phyloP scores from a whole-genome alignment of 2,329 filamentous ascomycete species.

The Trichoderma harzianum region DNA sequence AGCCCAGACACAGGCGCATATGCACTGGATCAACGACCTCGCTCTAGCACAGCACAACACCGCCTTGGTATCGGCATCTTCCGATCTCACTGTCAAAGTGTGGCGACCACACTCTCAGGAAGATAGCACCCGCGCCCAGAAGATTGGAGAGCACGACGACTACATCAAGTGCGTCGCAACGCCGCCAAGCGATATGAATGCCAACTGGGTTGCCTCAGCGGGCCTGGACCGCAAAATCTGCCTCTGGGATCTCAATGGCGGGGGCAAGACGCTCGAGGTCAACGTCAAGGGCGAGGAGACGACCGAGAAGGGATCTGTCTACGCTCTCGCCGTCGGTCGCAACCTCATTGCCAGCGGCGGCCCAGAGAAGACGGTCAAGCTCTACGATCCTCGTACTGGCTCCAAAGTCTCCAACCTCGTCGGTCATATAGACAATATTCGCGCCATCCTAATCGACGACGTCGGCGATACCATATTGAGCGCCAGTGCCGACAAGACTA shows the following conservation, averaged over 20 bases:
- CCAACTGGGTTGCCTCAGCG: conserved; percentile 88
- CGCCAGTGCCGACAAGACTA: conserved; percentile 90
- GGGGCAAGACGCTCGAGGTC: conserved; percentile 81
- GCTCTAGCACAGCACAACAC: conserved; percentile 73
- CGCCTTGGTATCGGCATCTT: conserved; percentile 83
- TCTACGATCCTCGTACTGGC: conserved; percentile 88
- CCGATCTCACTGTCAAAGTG: conserved; percentile 88
- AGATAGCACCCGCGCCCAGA: conserved; percentile 52
- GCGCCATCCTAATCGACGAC: conserved; percentile 84
- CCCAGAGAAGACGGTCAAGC: conserved; percentile 84
- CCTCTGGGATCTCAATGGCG: conserved; percentile 89
- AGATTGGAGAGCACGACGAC: conserved; percentile 89
- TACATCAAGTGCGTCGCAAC: conserved; percentile 94
- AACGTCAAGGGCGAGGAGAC: conserved; percentile 80
- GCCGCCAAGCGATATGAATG: conserved; percentile 56
- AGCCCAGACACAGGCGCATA: conserved; percentile 69
- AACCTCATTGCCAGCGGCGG: conserved; percentile 87
- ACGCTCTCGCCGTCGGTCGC: conserved; percentile 77
- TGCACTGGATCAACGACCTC: conserved; percentile 95
- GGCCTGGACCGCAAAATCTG: conserved; percentile 89
- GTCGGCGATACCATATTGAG: conserved; percentile 89
- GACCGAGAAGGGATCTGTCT: conserved; percentile 89
- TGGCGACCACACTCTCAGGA: conserved; percentile 73
- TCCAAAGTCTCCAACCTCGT: conserved; percentile 94
- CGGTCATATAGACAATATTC: conserved; percentile 91